Evolutionary conservation across 176 grass and related monocot genomes (phyloP), one percentile per base, ranked within the genome.

Genomic region (Dactylis glomerata): DNA sequence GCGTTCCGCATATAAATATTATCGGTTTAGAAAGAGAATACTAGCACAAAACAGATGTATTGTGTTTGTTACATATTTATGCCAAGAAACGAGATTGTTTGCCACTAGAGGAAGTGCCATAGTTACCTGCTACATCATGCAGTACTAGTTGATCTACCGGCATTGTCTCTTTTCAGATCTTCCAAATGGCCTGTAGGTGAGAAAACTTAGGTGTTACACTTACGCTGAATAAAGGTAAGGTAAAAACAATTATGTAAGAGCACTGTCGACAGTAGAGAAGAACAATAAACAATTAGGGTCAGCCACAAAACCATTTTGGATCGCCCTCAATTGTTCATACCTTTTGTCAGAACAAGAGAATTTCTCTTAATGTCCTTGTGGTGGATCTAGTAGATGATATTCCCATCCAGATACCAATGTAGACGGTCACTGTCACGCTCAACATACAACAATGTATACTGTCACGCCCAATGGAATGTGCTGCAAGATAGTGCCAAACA

Each of bases 51-150:
- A n/a, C 27, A 89, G 78, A 5, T 30, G 0, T 76, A 70, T 63
- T 69, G 26, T 47, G 20, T 3, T 52, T 77, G 73, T 70, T 32
- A 82, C 33, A 75, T 20, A 74, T 64, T 54, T 62, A 9, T 58
- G 20, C 44, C 54, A 63, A 58, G 22, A 8, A 42, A 76, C 14
- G 34, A 69, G 20, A 58, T 26, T 33, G 54, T 81, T 90, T 95
- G 92, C 93, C 93, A 24, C 88, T 92, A n/a, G 90, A 92, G 30
- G 93, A 95, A 30, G 93, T 90, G 0, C 90, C 88, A n/a, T 44
- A 88, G 92, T 67, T 92, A 88, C 9, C 93, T 95, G 72, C 85
- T 90, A 64, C 90, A 95, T 56, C 85, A 86, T 85, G 87, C 84
- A 47, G 90, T 92, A 88, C 88, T 89, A 88, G 88, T 90, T 69